Percentiles rank a stretch among this genome's conserved stretches.
Conservation (phyloP, 1,139 yeast genomes). For the Lodderomyces margitis region DNA sequence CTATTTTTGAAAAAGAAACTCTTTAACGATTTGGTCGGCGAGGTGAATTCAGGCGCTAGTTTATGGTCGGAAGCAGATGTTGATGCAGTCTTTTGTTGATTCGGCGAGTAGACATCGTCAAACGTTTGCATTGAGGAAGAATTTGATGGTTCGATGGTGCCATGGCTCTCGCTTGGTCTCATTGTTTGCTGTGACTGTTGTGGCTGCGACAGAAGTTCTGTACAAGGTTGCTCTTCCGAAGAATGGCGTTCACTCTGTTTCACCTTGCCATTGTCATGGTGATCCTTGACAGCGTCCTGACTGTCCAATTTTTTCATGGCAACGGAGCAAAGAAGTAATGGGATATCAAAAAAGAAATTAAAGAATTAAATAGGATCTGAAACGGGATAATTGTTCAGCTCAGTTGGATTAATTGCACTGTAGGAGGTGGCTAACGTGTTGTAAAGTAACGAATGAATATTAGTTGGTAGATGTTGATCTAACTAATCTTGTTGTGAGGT, state of each 20-base stretch:
- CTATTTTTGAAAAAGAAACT: constrained; percentile 23
- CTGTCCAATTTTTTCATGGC: constrained; percentile 1
- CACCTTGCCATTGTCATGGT: not conserved
- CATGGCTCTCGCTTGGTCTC: not conserved
- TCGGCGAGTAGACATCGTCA: constrained; percentile 6
- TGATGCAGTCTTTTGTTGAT: constrained; percentile 5
- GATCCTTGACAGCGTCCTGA: not conserved
- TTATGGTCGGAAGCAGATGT: constrained; percentile 5
- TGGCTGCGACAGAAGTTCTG: not conserved
- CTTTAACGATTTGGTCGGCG: constrained; percentile 30
- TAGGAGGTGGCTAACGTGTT: too few species aligned
- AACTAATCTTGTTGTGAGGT: not conserved
- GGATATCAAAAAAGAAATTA: constrained; percentile 2
- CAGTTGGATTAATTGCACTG: too few species aligned
- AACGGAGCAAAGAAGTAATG: not conserved
- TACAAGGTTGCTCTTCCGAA: not conserved
- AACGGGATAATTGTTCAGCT: too few species aligned
- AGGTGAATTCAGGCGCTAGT: constrained; percentile 17
- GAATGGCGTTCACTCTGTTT: not conserved
- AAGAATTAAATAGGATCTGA: not conserved
- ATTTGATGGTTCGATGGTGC: constrained; percentile 1
- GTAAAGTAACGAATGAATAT: constrained; percentile 8
- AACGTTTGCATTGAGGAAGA: constrained; percentile 11
- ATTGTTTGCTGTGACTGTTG: constrained; percentile 4
- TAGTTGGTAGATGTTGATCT: constrained; percentile 6